Evolutionary conservation across 176 grass and related monocot genomes (phyloP).

Genomic region (Chrysopogon serrulatus): DNA sequence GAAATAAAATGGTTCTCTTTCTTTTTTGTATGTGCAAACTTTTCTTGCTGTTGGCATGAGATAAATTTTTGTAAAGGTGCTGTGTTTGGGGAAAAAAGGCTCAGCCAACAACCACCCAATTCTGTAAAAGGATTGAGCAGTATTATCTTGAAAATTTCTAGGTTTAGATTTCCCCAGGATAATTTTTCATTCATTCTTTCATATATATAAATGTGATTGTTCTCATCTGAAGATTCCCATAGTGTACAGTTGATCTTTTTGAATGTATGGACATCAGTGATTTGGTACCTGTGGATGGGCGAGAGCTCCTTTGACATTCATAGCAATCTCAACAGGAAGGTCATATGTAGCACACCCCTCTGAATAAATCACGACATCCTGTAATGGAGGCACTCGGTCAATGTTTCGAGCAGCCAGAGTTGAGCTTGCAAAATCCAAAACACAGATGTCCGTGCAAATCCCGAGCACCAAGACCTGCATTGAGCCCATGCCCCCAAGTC

Average conservation of each 20-base stretch:
- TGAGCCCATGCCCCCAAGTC: conserved; percentile 2
- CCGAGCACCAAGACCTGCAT: conserved; percentile 75
- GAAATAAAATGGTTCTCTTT: background rate
- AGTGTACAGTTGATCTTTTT: background rate
- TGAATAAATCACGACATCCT: conserved; percentile 81
- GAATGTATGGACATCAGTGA: background rate
- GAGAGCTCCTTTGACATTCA: conserved; percentile 59
- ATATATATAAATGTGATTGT: background rate
- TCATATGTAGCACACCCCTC: conserved; percentile 88
- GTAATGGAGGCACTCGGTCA: conserved; percentile 56
- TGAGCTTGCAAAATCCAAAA: conserved; percentile 81
- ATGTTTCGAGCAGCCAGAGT: conserved; percentile 79
- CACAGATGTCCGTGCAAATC: conserved; percentile 85
- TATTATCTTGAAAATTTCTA: background rate
- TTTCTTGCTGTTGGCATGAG: background rate
- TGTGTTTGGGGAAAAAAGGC: background rate
- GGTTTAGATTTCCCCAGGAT: background rate
- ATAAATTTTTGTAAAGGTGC: background rate
- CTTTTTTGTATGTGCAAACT: background rate
- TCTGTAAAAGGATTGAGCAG: background rate
- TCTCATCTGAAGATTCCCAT: background rate
- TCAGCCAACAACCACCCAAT: background rate
- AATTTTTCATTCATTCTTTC: background rate
- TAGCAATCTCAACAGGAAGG: conserved; percentile 61
- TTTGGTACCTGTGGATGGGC: conserved; percentile 80